Evolutionary conservation across 202 grass and related monocot genomes (phyloP).

Genomic region (Schoenoplectus tabernaemontani): DNA sequence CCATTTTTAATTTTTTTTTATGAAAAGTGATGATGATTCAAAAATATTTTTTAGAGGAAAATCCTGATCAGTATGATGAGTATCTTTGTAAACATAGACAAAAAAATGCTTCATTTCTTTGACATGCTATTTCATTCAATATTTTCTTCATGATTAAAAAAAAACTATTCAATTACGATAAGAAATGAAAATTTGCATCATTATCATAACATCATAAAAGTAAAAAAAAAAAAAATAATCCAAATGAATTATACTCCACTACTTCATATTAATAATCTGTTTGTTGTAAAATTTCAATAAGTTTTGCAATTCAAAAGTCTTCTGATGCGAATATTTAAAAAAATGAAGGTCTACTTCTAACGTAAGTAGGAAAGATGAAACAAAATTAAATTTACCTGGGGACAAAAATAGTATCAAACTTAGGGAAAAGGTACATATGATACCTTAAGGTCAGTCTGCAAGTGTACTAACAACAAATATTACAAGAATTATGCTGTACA

Average conservation of each 20-base stretch:
- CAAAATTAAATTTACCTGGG: not conserved
- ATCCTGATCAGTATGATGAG: not conserved
- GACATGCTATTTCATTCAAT: not conserved
- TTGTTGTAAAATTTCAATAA: not conserved
- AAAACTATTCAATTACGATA: not conserved
- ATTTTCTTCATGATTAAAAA: not conserved
- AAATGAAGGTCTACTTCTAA: not conserved
- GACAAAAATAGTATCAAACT: not conserved
- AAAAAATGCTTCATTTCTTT: constrained; percentile 15
- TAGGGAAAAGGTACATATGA: not conserved
- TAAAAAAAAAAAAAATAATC: not conserved
- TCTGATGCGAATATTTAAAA: not conserved
- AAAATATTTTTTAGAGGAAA: not conserved
- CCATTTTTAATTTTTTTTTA: not conserved
- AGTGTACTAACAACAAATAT: constrained; percentile 11
- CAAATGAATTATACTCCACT: not conserved
- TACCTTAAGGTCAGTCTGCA: not conserved
- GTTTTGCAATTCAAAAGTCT: not conserved
- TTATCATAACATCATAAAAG: not conserved
- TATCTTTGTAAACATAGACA: not conserved
- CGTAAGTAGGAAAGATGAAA: not conserved
- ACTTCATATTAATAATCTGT: not conserved
- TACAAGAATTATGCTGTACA: constrained; percentile 24
- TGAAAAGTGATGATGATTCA: not conserved
- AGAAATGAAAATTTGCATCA: not conserved